Evolutionary conservation across 805 yeast species (phyloP), one percentile per base, ranked within the genome.

Genomic region (Pichia manshurica): DNA sequence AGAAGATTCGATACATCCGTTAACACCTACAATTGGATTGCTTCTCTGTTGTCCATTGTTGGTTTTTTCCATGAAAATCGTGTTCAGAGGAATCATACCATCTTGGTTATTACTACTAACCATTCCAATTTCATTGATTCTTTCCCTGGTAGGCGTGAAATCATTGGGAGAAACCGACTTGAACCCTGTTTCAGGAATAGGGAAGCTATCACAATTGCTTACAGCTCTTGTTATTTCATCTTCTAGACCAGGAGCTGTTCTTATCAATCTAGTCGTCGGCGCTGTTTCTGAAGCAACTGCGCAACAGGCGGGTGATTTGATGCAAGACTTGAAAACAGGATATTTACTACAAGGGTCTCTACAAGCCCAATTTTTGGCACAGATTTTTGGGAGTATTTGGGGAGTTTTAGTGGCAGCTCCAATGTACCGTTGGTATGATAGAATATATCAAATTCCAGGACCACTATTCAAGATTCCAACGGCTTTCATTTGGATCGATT

Each of bases 251-350:
- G 89, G 95, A 2, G 78, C 88, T 10, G 87, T 93, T 5, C 68
- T 91, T 36, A 80, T 88, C 39, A 93, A 91, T 61, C 70, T 91
- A 42, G 84, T 91, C 1, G 96, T 97, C 4, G 99, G 99, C 16
- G 99, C 96, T 13, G 82, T 91, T 37, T 95, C 98, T 1, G 99
- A 91, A 68, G 97, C 98, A 0, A 98, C 98, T 8, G 96, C 99
- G 2, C 98, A 93, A 68, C 99, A 91, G 67, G 97, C 98, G 2
- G 98, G 99, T 28, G 99, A 91, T 66, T 72, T 91, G 60, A 87
- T 93, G 96, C 99, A 91, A 69, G 98, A 93, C 67, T 72, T 91
- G 56, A 93, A 93, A 63, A 90, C 99, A 0, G 98, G 98, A 0
- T 91, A 87, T 65, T 65, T 91, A 45, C 60, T 91, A 2, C 96